Percentiles rank a stretch among this genome's conserved stretches.
phyloP scores from a whole-genome alignment of 2,329 filamentous ascomycete genomes.

The Aspergillus pseudonomiae region DNA sequence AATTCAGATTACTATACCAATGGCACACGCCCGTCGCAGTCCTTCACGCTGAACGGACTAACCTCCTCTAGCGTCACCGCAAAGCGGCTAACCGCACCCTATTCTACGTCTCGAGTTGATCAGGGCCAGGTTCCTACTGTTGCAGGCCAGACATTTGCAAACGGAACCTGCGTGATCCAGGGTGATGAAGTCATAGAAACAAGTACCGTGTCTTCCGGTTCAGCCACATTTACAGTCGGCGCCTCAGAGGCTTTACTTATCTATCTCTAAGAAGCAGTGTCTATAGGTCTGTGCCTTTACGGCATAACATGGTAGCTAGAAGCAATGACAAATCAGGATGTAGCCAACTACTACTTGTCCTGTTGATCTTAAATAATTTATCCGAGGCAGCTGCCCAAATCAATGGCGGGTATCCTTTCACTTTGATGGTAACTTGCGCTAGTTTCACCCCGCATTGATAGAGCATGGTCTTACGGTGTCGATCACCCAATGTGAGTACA shows the following conservation, averaged over 20 bases:
- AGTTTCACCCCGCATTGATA: background rate
- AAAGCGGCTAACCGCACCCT: conserved; percentile 51
- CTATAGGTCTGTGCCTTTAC: background rate
- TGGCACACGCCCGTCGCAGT: conserved; percentile 33
- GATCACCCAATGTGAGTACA: background rate
- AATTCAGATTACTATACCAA: conserved; percentile 37
- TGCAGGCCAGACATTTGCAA: conserved; percentile 51
- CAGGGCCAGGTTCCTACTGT: conserved; percentile 47
- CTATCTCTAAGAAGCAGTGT: conserved; percentile 37
- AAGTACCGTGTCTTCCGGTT: conserved; percentile 26
- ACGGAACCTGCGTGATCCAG: conserved; percentile 49
- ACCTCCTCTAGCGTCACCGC: conserved; percentile 39
- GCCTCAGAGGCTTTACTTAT: conserved; percentile 55
- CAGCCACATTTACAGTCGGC: conserved; percentile 45
- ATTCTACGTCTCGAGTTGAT: conserved; percentile 50
- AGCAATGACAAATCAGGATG: background rate
- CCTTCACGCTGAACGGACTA: conserved; percentile 50
- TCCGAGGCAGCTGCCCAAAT: background rate
- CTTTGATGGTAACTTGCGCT: background rate
- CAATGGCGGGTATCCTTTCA: background rate
- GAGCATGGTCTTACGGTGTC: background rate
- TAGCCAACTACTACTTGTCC: background rate
- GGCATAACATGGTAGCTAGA: background rate
- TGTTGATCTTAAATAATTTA: background rate
- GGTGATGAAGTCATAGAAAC: conserved; percentile 37